Evolutionary conservation across 805 yeast species (phyloP), one percentile per base, ranked within the genome.

Genomic region (Metschnikowia continentalis): DNA sequence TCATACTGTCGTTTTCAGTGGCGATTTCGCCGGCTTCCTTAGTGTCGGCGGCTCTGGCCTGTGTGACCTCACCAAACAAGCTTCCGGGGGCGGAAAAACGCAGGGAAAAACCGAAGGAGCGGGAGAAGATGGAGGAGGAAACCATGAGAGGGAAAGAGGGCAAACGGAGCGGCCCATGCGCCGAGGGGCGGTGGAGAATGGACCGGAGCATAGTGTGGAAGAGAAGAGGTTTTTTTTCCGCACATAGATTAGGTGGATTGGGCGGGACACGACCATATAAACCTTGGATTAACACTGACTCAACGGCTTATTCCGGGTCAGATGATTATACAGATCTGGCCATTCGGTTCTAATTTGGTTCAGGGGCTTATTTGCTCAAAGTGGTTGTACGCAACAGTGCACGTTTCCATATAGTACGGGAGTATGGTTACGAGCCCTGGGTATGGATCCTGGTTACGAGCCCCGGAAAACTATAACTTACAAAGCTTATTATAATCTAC

Each of bases 11-110:
- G 35, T 49, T 46, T 5, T 33, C 32, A 26, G 44, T 7, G 37
- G 42, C 48, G 13, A 19, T 19, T 10, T 44, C 40, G 3, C 4
- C 13, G 2, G 14, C 13, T 6, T 40, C 35, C 3, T 15, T 30
- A 22, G 22, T 8, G 42, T 35, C 40, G 32, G 54, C 23, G 26
- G 51, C 55, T 17, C 56, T 52, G 35, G 57, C 50, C 43, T 61
- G 58, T 17, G 74, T 69, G 51, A 70, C 58, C 32, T 69, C 71
- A 11, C 73, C 74, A 52, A 70, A 69, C 23, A 69, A 47, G 48
- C 59, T 65, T 44, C 47, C 47, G 15, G 47, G 11, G 17, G 47
- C 47, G 35, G 40, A 36, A 36, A 35, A 13, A 23, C 33, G 32
- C 41, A 6, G 47, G 13, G 47, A 44, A 1, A 20, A 10, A 10